Evolutionary conservation across 345 rosid species (phyloP), one percentile per base, ranked within the genome.

Genomic region (Carallia brachiata): DNA sequence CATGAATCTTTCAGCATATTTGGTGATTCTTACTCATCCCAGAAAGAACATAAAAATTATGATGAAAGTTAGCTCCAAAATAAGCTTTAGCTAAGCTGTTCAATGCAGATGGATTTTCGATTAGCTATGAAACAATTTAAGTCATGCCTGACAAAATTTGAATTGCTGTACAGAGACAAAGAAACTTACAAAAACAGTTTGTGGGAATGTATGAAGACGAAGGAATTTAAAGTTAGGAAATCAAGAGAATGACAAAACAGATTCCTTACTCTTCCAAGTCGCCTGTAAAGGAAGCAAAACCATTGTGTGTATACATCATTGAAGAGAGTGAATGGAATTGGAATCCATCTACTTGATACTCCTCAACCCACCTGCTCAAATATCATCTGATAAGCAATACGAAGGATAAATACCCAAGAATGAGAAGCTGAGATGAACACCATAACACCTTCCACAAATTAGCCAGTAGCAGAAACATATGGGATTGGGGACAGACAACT

Each of bases 251-350:
- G 50, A 44, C 4, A 44, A 44, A 12, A 27, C 60, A 56, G 34
- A 56, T 56, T 32, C 60, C 60, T 56, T 56, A 94, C 98, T 94
- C 98, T 34, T 91, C 98, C 68, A 88, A 77, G 64, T 84, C 87
- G 44, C 86, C 95, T 15, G 87, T 77, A 77, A 94, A 91, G 52
- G 93, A 63, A 75, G 96, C 97, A 83, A 94, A 94, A 64, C 98
- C 98, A 66, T 94, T 94, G 83, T 94, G 97, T 0, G 90, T 90
- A 68, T 94, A 94, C 61, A 94, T 79, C 97, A 91, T 94, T 32
- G 97, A 94, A 70, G 95, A 84, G 66, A 94, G 90, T 30, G 98
- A 91, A 82, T 94, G 98, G 80, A 94, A 94, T 65, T 91, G 97
- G 77, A 91, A 94, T 72, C 98, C 97, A 67, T 94, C 97, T 75